phyloP scores from a whole-genome alignment of 352 stramenopile genomes.

The Phytophthora cryptogea region DNA sequence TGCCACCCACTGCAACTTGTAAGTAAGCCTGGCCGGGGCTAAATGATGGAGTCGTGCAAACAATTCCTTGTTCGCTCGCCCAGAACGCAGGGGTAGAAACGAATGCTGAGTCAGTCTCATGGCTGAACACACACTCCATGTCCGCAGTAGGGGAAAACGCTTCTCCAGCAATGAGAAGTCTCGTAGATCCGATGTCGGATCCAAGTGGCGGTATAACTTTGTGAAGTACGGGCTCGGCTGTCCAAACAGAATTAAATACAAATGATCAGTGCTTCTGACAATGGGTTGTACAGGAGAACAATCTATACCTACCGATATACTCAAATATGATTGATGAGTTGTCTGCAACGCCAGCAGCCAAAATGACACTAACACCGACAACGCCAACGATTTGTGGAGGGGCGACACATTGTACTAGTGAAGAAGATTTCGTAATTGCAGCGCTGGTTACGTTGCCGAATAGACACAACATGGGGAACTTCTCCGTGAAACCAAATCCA shows the following conservation, averaged over 20 bases:
- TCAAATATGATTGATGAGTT: conserved; percentile 27
- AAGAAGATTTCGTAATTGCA: conserved; percentile 25
- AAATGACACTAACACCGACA: conserved; percentile 18
- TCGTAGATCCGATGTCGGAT: conserved; percentile 33
- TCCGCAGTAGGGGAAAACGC: conserved; percentile 22
- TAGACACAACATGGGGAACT: conserved; percentile 34
- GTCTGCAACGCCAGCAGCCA: conserved; percentile 1
- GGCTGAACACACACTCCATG: conserved; percentile 29
- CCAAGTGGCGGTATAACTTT: conserved; percentile 39
- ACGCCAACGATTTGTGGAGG: conserved; percentile 16
- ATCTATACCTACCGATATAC: conserved; percentile 35
- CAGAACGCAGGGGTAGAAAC: conserved; percentile 26
- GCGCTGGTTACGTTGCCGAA: conserved; percentile 28
- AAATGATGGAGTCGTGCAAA: conserved; percentile 33
- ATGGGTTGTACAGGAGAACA: not conserved
- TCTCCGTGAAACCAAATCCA: conserved; percentile 38
- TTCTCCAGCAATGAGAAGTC: conserved; percentile 36
- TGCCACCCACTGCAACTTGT: conserved; percentile 24
- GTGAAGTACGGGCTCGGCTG: conserved; percentile 34
- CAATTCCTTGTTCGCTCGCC: conserved; percentile 18
- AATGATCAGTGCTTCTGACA: not conserved
- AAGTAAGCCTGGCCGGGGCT: conserved; percentile 20
- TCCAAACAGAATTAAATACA: conserved; percentile 6
- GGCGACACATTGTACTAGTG: conserved; percentile 33
- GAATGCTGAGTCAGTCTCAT: not conserved